Evolutionary conservation across 352 stramenopile genomes (phyloP).

Genomic region (Phytopythium oedochilum): DNA sequence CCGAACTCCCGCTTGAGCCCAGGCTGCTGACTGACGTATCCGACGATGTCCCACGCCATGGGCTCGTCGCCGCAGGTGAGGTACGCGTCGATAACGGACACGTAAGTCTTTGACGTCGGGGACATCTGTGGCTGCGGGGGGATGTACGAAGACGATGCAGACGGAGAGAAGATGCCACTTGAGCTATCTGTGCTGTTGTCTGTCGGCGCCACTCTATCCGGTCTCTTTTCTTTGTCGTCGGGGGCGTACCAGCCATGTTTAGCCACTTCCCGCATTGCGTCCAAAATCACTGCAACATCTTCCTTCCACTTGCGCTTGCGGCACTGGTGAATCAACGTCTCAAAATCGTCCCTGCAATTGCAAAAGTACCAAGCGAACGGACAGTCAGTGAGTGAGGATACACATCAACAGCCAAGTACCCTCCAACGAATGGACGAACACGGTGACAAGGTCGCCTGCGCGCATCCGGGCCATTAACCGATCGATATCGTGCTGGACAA

Average conservation of each 20-base stretch:
- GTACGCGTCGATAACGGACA: constrained; percentile 74
- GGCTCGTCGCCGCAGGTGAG: constrained; percentile 56
- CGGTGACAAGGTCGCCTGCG: constrained; percentile 38
- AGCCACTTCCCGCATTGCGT: constrained; percentile 46
- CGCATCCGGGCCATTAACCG: constrained; percentile 49
- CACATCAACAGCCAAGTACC: not conserved
- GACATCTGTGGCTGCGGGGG: constrained; percentile 47
- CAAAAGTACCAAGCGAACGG: not conserved
- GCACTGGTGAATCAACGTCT: constrained; percentile 79
- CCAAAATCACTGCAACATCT: constrained; percentile 50
- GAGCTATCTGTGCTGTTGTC: not conserved
- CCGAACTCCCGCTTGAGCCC: constrained; percentile 37
- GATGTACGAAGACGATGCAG: constrained; percentile 6
- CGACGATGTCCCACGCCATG: constrained; percentile 51
- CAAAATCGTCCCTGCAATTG: constrained; percentile 60
- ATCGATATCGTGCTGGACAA: constrained; percentile 68
- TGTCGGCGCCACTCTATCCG: not conserved
- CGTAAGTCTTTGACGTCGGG: constrained; percentile 60
- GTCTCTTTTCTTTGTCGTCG: not conserved
- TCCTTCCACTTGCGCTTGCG: constrained; percentile 83
- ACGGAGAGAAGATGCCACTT: not conserved
- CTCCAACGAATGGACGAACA: constrained; percentile 24
- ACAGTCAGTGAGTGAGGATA: not conserved
- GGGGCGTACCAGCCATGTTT: constrained; percentile 31
- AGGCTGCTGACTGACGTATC: constrained; percentile 32